Evolutionary conservation across 495 filamentous ascomycete genomes (phyloP).

Genomic region (Cercophora sp.): DNA sequence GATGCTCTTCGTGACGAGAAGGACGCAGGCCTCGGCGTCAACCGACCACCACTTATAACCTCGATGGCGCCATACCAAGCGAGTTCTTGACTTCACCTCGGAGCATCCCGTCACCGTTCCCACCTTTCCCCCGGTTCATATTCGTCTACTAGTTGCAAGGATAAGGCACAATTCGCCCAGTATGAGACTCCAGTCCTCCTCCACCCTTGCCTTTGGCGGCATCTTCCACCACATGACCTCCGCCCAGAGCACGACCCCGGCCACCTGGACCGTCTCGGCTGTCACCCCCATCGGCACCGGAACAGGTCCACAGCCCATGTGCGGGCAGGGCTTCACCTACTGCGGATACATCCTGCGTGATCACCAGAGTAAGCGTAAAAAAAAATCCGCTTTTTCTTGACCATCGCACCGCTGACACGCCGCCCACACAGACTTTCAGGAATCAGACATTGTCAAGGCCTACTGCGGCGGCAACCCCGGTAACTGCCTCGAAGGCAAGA

Average conservation of each 20-base stretch:
- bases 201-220: neutral
- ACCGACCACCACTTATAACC: too few species aligned
- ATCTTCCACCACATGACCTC: conserved; percentile 12
- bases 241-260: conserved; percentile 8
- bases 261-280: conserved; percentile 9
- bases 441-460: conserved; percentile 36
- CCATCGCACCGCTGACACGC: conserved; percentile 4
- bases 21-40: too few species aligned
- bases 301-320: conserved; percentile 23
- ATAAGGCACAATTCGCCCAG: too few species aligned
- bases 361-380: conserved; percentile 41
- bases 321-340: conserved; percentile 42
- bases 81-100: too few species aligned
- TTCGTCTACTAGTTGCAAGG: too few species aligned
- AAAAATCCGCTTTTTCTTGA: too few species aligned
- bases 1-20: too few species aligned
- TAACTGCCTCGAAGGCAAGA: conserved; percentile 35
- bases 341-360: conserved; percentile 42
- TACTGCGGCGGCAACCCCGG: conserved; percentile 36
- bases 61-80: too few species aligned
- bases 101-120: too few species aligned
- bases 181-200: too few species aligned
- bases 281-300: conserved; percentile 11
- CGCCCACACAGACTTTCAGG: conserved; percentile 29
- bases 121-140: too few species aligned